Evolutionary conservation across 495 filamentous ascomycete genomes (phyloP).

Genomic region (Penicillium herquei): DNA sequence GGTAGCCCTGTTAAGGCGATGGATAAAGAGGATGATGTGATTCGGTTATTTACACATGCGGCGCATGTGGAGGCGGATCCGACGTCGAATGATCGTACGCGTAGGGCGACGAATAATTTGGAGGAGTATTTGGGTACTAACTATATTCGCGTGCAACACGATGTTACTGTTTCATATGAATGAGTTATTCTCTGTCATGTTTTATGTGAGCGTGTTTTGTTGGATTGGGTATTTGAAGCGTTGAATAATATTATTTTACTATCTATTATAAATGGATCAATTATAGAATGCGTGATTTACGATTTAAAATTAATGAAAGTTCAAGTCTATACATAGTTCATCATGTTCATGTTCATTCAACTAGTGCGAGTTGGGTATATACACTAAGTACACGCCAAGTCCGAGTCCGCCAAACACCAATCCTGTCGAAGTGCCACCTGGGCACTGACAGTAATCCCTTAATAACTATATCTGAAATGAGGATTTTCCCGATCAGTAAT

Average conservation of each 20-base stretch:
- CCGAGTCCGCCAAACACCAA: too few relatives aligned
- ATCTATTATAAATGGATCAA: too few relatives aligned
- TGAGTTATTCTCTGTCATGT: not conserved
- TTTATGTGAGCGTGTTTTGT: not conserved
- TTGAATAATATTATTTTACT: too few relatives aligned
- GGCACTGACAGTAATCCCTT: not conserved
- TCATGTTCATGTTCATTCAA: too few relatives aligned
- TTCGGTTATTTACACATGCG: conserved; percentile 2
- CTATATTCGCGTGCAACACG: conserved; percentile 18
- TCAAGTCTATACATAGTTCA: too few relatives aligned
- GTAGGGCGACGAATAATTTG: not conserved
- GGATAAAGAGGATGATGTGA: conserved; percentile 7
- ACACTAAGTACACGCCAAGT: too few relatives aligned
- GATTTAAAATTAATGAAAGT: too few relatives aligned
- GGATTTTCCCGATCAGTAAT: conserved; percentile 44
- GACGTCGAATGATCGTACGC: not conserved
- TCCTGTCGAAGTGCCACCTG: too few relatives aligned
- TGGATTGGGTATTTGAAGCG: not conserved
- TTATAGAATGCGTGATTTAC: too few relatives aligned
- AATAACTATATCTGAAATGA: conserved; percentile 35
- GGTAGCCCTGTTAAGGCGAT: not conserved
- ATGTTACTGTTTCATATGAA: conserved; percentile 14
- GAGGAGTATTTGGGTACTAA: conserved; percentile 13
- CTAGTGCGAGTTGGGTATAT: too few relatives aligned
- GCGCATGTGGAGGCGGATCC: not conserved